Base-by-base conservation (phyloP, 108 stramenopile species). In the Cyclostephanos tholiformis region DNA sequence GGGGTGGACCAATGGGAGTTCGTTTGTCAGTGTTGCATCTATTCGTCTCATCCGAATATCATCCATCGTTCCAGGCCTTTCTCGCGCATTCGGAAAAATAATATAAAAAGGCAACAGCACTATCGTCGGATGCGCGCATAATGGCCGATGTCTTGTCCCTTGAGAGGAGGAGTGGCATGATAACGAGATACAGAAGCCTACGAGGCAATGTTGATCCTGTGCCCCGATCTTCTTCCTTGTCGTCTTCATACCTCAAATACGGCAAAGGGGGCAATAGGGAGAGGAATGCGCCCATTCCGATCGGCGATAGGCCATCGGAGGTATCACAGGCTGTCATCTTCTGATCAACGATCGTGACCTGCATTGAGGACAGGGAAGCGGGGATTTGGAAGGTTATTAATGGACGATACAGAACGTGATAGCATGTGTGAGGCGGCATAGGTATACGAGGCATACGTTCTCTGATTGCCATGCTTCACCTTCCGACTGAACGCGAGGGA, bases 401-500 rank as follows among this genome's bases (percentile, higher is more conserved):
- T 79, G 10, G 88, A 88, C n/a, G 96, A 97, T 74, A 89, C 93
- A 17, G 95, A 96, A 76, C 85, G 98, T 58, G 97, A 98, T 57
- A 90, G 95, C 44, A 85, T 92, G 63, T 92, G 89, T 63, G 97
- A 98, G 75, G 98, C 97, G 2, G 92, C 94, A 14, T 91, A 94
- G 6, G 88, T 98, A 20, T 87, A 92, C 69, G 82, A 70, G 10
- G 98, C 92, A 6, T 98, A 98, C 68, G 67, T 72, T 19, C 83
- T 96, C 19, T 97, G 98, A 39, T 66, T 97, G 63, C 97, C 98
- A 14, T 91, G 92, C 58, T 98, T 97, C 88, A 89, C 94, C 49
- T 98, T 96, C 62, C 88, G 90, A 67, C 94, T 96, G 19, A 97
- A 96, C 69, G 93, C 94, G 27, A 74, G 94, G 57, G 98, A 98